Percentiles rank a stretch among this genome's conserved stretches.
Evolutionary conservation across 2,329 filamentous ascomycete species (phyloP).

Genomic region (Cryphonectria naterciae): DNA sequence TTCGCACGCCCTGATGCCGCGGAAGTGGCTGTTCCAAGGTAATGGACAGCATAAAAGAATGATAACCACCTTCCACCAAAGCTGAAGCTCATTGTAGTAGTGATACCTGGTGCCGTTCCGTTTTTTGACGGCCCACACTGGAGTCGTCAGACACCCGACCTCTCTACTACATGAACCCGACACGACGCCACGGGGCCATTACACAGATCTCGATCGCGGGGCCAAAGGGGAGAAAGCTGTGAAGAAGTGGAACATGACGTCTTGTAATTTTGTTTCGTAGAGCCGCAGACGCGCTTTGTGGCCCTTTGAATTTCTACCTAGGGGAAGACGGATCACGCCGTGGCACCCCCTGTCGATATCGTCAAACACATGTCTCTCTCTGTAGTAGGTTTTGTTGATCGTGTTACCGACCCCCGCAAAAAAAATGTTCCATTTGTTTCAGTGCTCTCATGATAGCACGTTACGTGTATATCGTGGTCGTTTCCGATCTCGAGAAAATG

Average conservation of each 20-base stretch:
- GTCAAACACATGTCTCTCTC: conserved; percentile 15
- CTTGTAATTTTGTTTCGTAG: background rate
- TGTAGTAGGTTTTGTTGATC: conserved; percentile 4
- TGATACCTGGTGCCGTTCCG: background rate
- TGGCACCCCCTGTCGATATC: conserved; percentile 1
- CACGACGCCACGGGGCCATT: background rate
- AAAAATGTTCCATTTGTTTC: background rate
- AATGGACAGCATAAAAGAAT: background rate
- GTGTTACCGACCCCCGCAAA: background rate
- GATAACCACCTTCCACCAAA: background rate
- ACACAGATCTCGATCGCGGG: conserved; percentile 14
- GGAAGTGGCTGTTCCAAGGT: background rate
- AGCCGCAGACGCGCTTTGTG: background rate
- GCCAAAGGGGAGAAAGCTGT: background rate
- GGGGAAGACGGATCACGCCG: background rate
- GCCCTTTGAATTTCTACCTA: background rate
- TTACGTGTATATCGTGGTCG: background rate
- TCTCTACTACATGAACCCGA: background rate
- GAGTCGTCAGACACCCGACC: background rate
- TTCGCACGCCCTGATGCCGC: background rate
- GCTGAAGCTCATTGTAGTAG: background rate
- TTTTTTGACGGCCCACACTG: background rate
- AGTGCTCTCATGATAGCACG: background rate
- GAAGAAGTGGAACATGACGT: background rate
- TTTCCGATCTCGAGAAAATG: background rate